These are phyloP conservation scores for Sclerotinia nivalis DNA, from an alignment of 2,329 filamentous ascomycete species.

Conservation along the genomic window DNA sequence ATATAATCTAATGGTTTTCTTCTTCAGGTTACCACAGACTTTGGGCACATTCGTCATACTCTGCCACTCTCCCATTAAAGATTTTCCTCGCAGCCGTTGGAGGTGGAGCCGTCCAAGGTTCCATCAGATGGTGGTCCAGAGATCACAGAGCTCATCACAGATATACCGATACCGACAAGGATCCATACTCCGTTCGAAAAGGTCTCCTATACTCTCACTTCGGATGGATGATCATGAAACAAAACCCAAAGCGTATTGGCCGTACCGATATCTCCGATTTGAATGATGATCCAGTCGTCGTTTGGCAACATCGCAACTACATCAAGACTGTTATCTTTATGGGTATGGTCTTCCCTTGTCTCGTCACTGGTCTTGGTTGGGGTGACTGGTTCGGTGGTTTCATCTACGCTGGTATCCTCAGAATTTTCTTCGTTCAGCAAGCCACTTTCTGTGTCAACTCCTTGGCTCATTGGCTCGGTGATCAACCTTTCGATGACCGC, in stretches of 20 bases:
- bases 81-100: conserved; percentile 81
- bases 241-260: conserved; percentile 86
- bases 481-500: conserved; percentile 90
- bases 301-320: conserved; percentile 88
- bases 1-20: conserved; percentile 19
- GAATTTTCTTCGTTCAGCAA: conserved; percentile 88
- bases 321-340: conserved; percentile 77
- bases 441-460: conserved; percentile 94
- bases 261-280: conserved; percentile 86
- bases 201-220: conserved; percentile 81
- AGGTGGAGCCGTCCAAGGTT: conserved; percentile 81
- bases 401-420: conserved; percentile 81
- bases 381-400: conserved; percentile 80
- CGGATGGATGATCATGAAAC: conserved; percentile 92
- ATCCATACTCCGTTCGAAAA: conserved; percentile 89
- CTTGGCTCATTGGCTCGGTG: conserved; percentile 85
- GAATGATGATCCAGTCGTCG: conserved; percentile 81
- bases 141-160: conserved; percentile 87
- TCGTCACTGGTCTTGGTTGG: conserved; percentile 78
- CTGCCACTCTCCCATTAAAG: conserved; percentile 71
- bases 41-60: conserved; percentile 85
- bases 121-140: conserved; percentile 85
- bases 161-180: conserved; percentile 90
- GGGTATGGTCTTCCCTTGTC: conserved; percentile 72
- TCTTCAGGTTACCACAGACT: conserved; percentile 71